Base-by-base conservation (phyloP, 495 filamentous ascomycete species). In the Daldinia childiae region DNA sequence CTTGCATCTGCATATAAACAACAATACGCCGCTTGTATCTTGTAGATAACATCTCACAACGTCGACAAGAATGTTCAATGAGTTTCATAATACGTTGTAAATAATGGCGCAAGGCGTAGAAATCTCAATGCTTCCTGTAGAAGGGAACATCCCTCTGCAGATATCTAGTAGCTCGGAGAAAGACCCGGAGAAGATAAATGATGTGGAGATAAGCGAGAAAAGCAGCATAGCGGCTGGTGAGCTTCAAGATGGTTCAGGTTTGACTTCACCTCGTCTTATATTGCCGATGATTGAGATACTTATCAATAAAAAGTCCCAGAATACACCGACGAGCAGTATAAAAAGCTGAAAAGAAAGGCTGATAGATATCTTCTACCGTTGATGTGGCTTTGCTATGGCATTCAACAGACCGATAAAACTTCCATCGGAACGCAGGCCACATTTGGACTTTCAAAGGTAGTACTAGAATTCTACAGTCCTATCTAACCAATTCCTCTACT, bases 301-400 rank as follows among this genome's bases (percentile, higher is more conserved):
- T 29, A 71, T 24, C 15, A 45, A 34, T 30, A 15, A 34, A 41
- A 27, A 75, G 75, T 30, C 19, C 58, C 69, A 15, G 32, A 55
- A 24, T 78, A 74, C 39, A 75, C 74, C 50, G 76, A 77, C 9
- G 76, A 77, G 51, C 66, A 78, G 51, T 78, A 78, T 54, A 64
- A 58, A n/a, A 66, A 64, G 14, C 64, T 78, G 34, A 78, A 64
- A 56, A 63, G 70, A 32, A 78, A 78, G 34, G 70, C 68, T 19
- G 76, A 78, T 38, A 71, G 64, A 8, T 77, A 75, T 32, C 59
- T 78, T 15, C 69, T 78, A 6, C 76, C 76, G 4, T 29, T 78
- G 38, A 78, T 78, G 76, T 78, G 76, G 76, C 72, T 78, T 32
- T 78, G 76, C 62, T 78, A 78, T 39, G 76, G 76, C 26, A 75